A percentile compares a stretch with the other conserved stretches of the same genome.
Evolutionary conservation across 352 stramenopile genomes (phyloP).

Genomic region (Achlya hypogyna): DNA sequence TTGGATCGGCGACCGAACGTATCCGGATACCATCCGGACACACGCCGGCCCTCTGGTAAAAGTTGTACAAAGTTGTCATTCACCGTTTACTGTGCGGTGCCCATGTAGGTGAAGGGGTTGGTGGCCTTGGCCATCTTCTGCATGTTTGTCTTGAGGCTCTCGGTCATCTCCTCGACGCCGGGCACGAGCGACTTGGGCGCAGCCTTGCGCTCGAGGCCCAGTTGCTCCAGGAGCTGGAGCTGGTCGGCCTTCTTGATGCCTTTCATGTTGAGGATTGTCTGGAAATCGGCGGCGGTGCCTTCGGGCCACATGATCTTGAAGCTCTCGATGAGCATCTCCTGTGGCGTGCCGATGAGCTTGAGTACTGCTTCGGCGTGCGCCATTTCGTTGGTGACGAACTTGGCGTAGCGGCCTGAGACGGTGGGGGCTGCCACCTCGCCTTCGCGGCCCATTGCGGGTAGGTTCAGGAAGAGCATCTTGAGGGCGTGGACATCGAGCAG

Average conservation of each 20-base stretch:
- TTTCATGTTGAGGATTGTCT: conserved; percentile 94
- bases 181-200: conserved; percentile 43
- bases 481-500: conserved; percentile 97
- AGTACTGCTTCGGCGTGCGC: conserved; percentile 94
- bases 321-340: conserved; percentile 92
- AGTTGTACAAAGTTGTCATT: no score
- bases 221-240: neutral
- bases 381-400: conserved; percentile 95
- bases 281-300: conserved; percentile 87
- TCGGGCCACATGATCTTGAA: conserved; percentile 96
- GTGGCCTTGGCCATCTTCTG: conserved; percentile 63
- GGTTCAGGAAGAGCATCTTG: conserved; percentile 94
- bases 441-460: conserved; percentile 79
- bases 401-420: conserved; percentile 92
- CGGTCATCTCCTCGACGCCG: conserved; percentile 78
- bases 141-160: conserved; percentile 80
- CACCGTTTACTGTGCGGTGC: no score
- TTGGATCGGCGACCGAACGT: no score
- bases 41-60: no score
- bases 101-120: conserved; percentile 18
- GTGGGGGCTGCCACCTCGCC: conserved; percentile 47
- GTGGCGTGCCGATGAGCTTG: conserved; percentile 95
- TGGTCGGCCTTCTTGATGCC: conserved; percentile 28
- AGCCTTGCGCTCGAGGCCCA: neutral
- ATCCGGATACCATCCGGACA: no score